These are phyloP conservation scores for Taphrina confusa DNA, from an alignment of 1,139 yeast species.

Conservation along the genomic window DNA sequence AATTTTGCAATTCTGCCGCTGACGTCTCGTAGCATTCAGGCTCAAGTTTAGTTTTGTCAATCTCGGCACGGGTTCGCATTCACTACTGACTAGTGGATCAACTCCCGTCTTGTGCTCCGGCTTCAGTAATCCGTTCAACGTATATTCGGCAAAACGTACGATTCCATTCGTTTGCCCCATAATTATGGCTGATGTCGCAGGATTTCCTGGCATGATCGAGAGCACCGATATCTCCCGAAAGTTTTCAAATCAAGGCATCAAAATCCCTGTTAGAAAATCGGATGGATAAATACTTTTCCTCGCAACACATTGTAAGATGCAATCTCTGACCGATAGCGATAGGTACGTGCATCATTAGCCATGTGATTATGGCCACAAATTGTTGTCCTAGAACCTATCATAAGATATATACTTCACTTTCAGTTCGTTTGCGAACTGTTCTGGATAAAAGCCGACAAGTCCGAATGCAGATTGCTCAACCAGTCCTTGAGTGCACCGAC, in stretches of 20 bases:
- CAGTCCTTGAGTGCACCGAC: slow-evolving; percentile 20
- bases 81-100: slow-evolving; percentile 40
- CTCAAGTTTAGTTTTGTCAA: slow-evolving; percentile 49
- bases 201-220: slow-evolving; percentile 53
- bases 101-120: slow-evolving; percentile 46
- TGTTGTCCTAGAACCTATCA: no score
- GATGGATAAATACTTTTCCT: slow-evolving; percentile 20
- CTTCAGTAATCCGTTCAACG: slow-evolving; percentile 48
- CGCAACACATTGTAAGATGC: no score
- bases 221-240: slow-evolving; percentile 50
- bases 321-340: neutral
- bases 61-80: slow-evolving; percentile 41
- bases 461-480: slow-evolving; percentile 30
- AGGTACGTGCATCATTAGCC: no score
- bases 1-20: neutral
- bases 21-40: slow-evolving; percentile 44
- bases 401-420: no score
- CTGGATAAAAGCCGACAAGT: no score
- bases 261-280: slow-evolving; percentile 49
- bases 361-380: no score
- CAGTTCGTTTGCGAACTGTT: no score
- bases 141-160: slow-evolving; percentile 48
- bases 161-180: no score
- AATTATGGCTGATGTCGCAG: no score
- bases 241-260: slow-evolving; percentile 53